Conservation (phyloP, 225 moss, liverwort and hornwort species). For the Climacium dendroides region DNA sequence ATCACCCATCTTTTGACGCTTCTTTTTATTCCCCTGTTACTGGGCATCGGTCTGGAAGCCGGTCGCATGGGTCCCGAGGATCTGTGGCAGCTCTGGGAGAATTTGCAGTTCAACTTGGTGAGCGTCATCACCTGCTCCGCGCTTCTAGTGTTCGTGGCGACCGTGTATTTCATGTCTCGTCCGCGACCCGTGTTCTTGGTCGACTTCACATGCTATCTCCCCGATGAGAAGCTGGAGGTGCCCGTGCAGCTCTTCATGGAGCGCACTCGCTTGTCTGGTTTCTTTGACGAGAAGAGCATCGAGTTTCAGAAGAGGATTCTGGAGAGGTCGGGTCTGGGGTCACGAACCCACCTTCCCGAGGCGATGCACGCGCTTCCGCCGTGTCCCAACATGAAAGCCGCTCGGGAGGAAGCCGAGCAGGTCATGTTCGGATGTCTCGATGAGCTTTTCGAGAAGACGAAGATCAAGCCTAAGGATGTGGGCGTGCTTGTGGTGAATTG, state of each 20-base stretch:
- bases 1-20: slow-evolving; percentile 36
- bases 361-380: slow-evolving; percentile 43
- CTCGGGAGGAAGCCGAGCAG: slow-evolving; percentile 33
- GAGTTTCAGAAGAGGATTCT: slow-evolving; percentile 42
- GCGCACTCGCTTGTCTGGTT: slow-evolving; percentile 24
- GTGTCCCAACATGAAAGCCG: slow-evolving; percentile 36
- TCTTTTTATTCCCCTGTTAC: slow-evolving; percentile 26
- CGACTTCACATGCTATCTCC: slow-evolving; percentile 33
- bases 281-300: slow-evolving; percentile 35
- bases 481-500: slow-evolving; percentile 40
- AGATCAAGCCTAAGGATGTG: slow-evolving; percentile 35
- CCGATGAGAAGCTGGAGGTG: slow-evolving; percentile 34
- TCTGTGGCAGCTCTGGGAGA: slow-evolving; percentile 36
- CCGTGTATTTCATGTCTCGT: slow-evolving; percentile 38
- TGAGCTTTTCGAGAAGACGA: slow-evolving; percentile 29
- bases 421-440: slow-evolving; percentile 47
- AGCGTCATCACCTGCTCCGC: slow-evolving; percentile 42
- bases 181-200: slow-evolving; percentile 27
- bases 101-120: slow-evolving; percentile 42
- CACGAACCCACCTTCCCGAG: slow-evolving; percentile 13
- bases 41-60: slow-evolving; percentile 20
- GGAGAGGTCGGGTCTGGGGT: slow-evolving; percentile 26
- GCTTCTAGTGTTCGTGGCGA: slow-evolving; percentile 36
- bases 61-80: slow-evolving; percentile 37
- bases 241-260: slow-evolving; percentile 39